Base-by-base conservation (phyloP, 2,329 filamentous ascomycete species). In the Epichloe bromicola region DNA sequence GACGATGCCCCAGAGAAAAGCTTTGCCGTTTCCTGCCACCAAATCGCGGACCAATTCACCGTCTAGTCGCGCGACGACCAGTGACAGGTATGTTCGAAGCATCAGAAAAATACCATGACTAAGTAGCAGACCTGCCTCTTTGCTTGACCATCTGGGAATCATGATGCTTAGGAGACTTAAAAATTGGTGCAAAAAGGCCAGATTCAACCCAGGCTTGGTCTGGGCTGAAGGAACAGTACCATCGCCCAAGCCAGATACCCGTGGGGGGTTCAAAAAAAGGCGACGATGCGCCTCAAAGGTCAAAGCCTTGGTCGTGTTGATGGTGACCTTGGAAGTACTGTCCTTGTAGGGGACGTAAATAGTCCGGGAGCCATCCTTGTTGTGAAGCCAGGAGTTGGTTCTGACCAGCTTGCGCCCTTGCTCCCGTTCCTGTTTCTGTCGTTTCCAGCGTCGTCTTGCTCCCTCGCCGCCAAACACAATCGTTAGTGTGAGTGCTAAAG, bases 161-260 rank as follows among this genome's bases (percentile, higher is more conserved):
- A 97, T 95, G 63, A 98, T 97, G 69, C 89, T 96, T 71, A 97
- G 81, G 50, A 98, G 71, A 62, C 91, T 96, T 48, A 97, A 75
- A 60, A 98, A 97, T 68, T 98, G 93, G 65, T 98, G 93, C 49
- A 98, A 68, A 98, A 98, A 98, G 11, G 93, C 93, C 53, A 98
- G 75, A 63, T 98, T 98, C 39, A 98, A 72, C 0, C 93, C 93
- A 0, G 93, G 89, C 66, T 95, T 97, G 3, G 90, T 91, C 65
- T 95, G 87, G 10, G 87, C 79, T 2, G 90, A 87, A 15, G 93
- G 93, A 5, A 94, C 88, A 42, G 78, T 76, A 14, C 83, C 82
- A 65, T 89, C 83, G 39, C 78, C 75, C 46, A 93, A 75, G 1
- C 88, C 85, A 12, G 88, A 86, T 17, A 89, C 86, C 54, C 88